These are phyloP conservation scores for Drechslerella dactyloides DNA, from an alignment of 2,329 filamentous ascomycete species.

Conservation along the genomic window DNA sequence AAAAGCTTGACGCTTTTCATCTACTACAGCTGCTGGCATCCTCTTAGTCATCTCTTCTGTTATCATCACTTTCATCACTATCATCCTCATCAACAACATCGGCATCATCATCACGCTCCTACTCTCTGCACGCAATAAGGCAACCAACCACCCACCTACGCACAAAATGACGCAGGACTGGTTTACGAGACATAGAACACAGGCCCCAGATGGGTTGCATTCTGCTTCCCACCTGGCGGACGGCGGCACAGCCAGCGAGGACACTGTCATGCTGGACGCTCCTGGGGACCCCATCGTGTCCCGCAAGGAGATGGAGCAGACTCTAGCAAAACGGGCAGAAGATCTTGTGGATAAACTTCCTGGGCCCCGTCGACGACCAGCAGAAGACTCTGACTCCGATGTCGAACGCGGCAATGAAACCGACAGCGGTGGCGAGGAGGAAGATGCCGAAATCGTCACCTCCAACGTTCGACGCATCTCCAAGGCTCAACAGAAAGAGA, in stretches of 20 bases:
- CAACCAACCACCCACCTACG: not conserved
- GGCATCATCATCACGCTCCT: not conserved
- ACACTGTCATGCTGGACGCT: conserved; percentile 25
- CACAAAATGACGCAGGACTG: conserved; percentile 8
- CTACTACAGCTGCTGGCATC: not conserved
- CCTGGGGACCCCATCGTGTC: conserved; percentile 2
- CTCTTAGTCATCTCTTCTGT: not conserved
- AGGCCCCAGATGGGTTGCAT: conserved; percentile 4
- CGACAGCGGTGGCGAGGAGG: conserved; percentile 20
- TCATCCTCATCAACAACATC: not conserved
- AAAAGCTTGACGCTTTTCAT: not conserved
- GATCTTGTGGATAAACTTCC: conserved; percentile 25
- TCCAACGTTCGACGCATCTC: conserved; percentile 16
- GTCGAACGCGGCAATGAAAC: conserved; percentile 22
- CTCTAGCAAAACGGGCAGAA: conserved; percentile 11
- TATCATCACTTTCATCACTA: not conserved
- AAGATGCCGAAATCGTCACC: conserved; percentile 15
- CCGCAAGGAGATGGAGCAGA: conserved; percentile 12
- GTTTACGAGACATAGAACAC: conserved; percentile 31
- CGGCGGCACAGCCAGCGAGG: not conserved
- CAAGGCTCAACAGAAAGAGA: conserved; percentile 29
- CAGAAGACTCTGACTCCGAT: conserved; percentile 16
- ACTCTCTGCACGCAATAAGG: not conserved
- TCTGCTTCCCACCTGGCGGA: conserved; percentile 1
- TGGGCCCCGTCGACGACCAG: not conserved